Evolutionary conservation across 352 stramenopile species (phyloP), one percentile per base, ranked within the genome.

Genomic region (Phytophthora tubulina): DNA sequence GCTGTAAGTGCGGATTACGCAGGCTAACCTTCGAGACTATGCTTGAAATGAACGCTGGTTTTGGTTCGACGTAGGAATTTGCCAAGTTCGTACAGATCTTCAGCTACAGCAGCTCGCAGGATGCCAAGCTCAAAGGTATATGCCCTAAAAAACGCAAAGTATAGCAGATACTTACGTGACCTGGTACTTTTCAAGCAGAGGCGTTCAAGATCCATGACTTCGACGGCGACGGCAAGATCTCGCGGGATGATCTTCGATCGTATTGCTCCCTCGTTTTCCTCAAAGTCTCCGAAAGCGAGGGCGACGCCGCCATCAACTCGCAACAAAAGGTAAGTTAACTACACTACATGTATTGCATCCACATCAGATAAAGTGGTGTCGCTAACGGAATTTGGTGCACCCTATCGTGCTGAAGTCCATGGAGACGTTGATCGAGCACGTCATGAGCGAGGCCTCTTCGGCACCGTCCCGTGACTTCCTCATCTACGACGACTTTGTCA

Each of bases 121-220:
- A 89, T 10, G 38, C 57, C 33, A 91, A 90, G 41, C 70, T 87
- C 31, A 74, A 77, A 81, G 81, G 84, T 88, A 3, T 52, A 31
- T 5, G 33, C 14, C 56, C 0, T 10, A 30, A 14, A 8, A 27
- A 2, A 15, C 3, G 3, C 8, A 21, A 8, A 35, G 13, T 17
- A 15, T 45, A 11, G 10, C 9, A 39, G 48, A 49, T 48, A 42
- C 30, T 50, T 33, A 66, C 45, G 33, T 9, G 35, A 35, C 30
- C 50, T 61, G 15, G 6, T 52, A 27, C n/a, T 59, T 38, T 42
- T 3, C 17, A 45, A 38, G 36, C 49, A 91, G 84, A 81, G 52
- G 82, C 86, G 5, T 93, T 93, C 63, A 74, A 79, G 31, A 81
- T 93, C 50, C 86, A 93, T 61, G 86, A 93, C 50, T 88, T 91